A percentile compares a stretch with the other conserved stretches of the same genome.
These are phyloP conservation scores for Furcasterigmium sp. DNA, from an alignment of 2,329 filamentous ascomycete species.

Conservation along the genomic window DNA sequence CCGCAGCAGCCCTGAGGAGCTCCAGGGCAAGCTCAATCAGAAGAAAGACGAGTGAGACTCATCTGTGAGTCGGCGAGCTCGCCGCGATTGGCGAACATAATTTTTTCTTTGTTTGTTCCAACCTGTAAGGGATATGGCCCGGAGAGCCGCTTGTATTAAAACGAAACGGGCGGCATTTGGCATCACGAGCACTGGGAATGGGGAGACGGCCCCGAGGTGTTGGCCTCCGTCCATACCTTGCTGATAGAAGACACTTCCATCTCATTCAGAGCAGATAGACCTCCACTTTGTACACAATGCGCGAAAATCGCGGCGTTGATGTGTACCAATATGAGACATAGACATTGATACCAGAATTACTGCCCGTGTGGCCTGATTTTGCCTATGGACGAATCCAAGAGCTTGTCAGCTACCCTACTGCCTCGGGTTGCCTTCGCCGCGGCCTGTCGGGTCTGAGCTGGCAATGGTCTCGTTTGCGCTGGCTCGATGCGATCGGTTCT, in stretches of 20 bases:
- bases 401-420: too few species aligned
- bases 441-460: too few species aligned
- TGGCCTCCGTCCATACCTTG: too few species aligned
- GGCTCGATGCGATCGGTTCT: too few species aligned
- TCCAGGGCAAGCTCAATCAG: constrained; percentile 20
- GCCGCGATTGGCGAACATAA: too few species aligned
- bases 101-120: constrained; percentile 9
- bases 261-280: constrained; percentile 12
- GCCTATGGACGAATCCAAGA: too few species aligned
- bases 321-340: constrained; percentile 3
- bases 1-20: constrained; percentile 9
- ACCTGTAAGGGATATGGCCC: constrained; percentile 13
- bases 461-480: too few species aligned
- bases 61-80: constrained; percentile 14
- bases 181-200: not conserved
- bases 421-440: too few species aligned
- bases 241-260: constrained; percentile 11
- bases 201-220: not conserved
- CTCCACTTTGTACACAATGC: constrained; percentile 9
- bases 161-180: constrained; percentile 3
- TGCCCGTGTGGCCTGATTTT: too few species aligned
- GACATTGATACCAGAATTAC: not conserved
- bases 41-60: constrained; percentile 32
- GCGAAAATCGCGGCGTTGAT: constrained; percentile 1
- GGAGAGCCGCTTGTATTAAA: constrained; percentile 13